Conservation (phyloP, 2,329 filamentous ascomycete genomes). For the Chaetomium olivaceum region DNA sequence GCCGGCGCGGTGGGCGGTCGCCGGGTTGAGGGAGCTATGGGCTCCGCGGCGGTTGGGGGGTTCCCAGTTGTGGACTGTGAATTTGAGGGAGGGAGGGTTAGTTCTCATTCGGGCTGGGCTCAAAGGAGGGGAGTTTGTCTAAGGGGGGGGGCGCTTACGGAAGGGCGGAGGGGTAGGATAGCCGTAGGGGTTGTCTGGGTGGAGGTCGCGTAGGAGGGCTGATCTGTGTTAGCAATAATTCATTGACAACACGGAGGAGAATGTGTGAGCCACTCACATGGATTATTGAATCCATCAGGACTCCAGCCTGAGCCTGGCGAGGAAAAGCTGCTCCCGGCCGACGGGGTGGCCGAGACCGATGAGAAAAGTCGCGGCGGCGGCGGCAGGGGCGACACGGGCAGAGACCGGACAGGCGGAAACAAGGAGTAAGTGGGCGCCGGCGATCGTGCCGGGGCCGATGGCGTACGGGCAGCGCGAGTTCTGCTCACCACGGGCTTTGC, state of each 20-base stretch:
- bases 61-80: conserved; percentile 28
- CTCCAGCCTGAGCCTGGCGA: not conserved
- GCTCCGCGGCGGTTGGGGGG: conserved; percentile 21
- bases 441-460: not conserved
- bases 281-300: not conserved
- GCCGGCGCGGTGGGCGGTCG: conserved; percentile 5
- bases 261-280: not conserved
- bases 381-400: not conserved
- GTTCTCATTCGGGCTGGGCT: not conserved
- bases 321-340: not conserved
- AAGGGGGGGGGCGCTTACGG: conserved; percentile 18
- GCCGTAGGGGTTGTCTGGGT: conserved; percentile 18
- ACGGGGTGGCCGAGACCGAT: not conserved
- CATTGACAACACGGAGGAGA: not conserved
- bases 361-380: not conserved
- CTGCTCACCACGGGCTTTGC: not conserved
- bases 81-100: not conserved
- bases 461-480: not conserved
- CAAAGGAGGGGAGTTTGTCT: not conserved
- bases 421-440: not conserved
- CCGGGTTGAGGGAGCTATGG: not conserved
- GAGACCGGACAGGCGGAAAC: not conserved
- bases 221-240: not conserved
- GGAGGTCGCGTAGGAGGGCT: not conserved
- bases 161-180: conserved; percentile 23